Evolutionary conservation across 495 filamentous ascomycete genomes (phyloP).

Genomic region (Hypoxylon subgilvum): DNA sequence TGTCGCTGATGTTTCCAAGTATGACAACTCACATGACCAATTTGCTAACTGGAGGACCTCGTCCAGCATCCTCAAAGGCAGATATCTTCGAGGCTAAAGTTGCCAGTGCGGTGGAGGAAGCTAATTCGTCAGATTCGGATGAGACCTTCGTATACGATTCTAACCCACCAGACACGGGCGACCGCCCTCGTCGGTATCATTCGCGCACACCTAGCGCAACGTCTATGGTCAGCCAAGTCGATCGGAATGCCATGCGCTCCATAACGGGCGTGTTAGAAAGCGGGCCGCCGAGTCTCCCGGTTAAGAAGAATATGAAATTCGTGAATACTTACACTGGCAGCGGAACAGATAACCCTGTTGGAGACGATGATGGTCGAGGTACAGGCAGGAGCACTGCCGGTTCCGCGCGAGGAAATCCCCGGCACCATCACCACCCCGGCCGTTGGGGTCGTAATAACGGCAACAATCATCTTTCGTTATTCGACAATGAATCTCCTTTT

Average conservation of each 20-base stretch:
- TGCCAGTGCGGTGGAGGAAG: conserved; percentile 88
- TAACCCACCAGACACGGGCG: conserved; percentile 84
- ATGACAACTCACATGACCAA: conserved; percentile 49
- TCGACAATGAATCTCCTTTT: conserved; percentile 79
- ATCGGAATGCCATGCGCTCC: conserved; percentile 68
- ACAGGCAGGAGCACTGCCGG: conserved; percentile 64
- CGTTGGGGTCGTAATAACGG: conserved; percentile 69
- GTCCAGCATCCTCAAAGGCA: conserved; percentile 86
- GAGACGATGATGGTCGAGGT: conserved; percentile 68
- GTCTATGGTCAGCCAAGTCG: conserved; percentile 82
- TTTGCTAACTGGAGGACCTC: conserved; percentile 58
- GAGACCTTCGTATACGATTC: conserved; percentile 99
- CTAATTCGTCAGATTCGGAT: conserved; percentile 93
- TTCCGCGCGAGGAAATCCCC: conserved; percentile 67
- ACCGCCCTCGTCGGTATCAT: conserved; percentile 82
- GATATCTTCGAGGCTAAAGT: conserved; percentile 98
- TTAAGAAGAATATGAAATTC: conserved; percentile 98
- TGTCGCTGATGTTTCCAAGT: conserved; percentile 36
- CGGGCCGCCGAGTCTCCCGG: conserved; percentile 68
- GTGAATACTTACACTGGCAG: conserved; percentile 77
- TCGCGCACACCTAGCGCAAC: conserved; percentile 94
- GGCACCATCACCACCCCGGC: conserved; percentile 74
- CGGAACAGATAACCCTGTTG: conserved; percentile 64
- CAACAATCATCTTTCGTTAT: conserved; percentile 72
- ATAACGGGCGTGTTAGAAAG: conserved; percentile 67